A percentile compares a stretch with the other conserved stretches of the same genome.
Evolutionary conservation across 176 grass and related monocot species (phyloP).

Genomic region (Bothriochloa decipiens): DNA sequence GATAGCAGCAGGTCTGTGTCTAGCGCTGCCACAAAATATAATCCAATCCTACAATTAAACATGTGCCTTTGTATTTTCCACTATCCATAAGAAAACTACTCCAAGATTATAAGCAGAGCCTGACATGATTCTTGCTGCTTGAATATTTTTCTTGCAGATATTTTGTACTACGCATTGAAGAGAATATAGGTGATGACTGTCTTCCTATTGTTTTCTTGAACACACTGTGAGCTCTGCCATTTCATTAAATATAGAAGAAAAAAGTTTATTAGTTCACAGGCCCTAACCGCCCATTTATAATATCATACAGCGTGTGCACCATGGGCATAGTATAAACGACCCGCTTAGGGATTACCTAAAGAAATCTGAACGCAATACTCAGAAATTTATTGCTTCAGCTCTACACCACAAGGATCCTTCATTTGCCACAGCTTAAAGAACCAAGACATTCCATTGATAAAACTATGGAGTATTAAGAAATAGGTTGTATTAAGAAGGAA

Average conservation of each 20-base stretch:
- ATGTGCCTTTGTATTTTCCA: not conserved
- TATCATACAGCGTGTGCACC: not conserved
- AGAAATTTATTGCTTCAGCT: not conserved
- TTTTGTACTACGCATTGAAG: conserved; percentile 91
- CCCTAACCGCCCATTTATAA: not conserved
- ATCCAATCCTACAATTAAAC: not conserved
- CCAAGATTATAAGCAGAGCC: conserved; percentile 21
- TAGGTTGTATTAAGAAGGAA: not conserved
- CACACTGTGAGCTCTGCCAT: not conserved
- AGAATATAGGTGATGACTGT: conserved; percentile 79
- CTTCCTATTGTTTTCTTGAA: not conserved
- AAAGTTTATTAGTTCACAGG: not conserved
- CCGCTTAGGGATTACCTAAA: not conserved
- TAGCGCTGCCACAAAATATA: conserved; percentile 11
- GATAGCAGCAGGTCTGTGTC: conserved; percentile 86
- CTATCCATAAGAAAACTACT: conserved; percentile 1
- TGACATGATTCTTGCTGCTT: conserved; percentile 36
- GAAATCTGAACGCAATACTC: not conserved
- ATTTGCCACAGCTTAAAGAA: not conserved
- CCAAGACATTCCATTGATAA: not conserved
- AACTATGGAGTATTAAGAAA: not conserved
- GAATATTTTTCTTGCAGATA: conserved; percentile 62
- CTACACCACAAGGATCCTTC: not conserved
- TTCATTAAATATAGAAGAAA: not conserved
- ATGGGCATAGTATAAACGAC: not conserved